These are phyloP conservation scores for Leishmania lainsoni DNA, from an alignment of 208 protist species.

Conservation along the genomic window DNA sequence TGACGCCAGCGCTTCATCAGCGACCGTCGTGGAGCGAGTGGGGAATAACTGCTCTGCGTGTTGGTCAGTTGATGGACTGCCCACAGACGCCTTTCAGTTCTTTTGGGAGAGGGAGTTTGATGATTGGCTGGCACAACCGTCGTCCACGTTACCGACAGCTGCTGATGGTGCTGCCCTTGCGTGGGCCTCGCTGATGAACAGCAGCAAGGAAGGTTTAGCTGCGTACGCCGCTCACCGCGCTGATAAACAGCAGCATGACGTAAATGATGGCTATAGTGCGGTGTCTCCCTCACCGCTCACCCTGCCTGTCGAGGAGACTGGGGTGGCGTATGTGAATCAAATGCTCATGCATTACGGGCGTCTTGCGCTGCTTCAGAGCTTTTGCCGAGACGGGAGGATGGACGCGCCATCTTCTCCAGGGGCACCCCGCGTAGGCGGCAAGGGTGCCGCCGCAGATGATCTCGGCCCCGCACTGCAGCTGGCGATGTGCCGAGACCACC, in stretches of 20 bases:
- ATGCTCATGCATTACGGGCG: conserved; percentile 7
- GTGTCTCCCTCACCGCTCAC: background rate
- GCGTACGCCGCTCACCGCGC: background rate
- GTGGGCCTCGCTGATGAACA: conserved; percentile 1
- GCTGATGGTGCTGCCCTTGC: background rate
- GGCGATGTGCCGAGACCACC: background rate
- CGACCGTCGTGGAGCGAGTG: background rate
- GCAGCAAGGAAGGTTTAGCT: background rate
- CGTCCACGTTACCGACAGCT: background rate
- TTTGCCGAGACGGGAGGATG: background rate
- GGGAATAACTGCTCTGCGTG: background rate
- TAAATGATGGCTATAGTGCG: background rate
- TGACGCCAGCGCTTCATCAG: background rate
- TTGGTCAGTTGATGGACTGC: conserved; percentile 13
- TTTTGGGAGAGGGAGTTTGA: conserved; percentile 26
- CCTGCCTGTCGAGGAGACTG: background rate
- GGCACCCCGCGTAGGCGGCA: background rate
- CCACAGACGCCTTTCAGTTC: conserved; percentile 14
- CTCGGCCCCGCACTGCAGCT: background rate
- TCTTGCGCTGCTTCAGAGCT: conserved; percentile 1
- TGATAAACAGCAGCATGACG: background rate
- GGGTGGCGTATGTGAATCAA: conserved; percentile 11
- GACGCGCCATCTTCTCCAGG: background rate
- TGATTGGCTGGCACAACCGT: background rate
- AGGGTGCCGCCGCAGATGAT: background rate